Percentiles rank a stretch among this genome's conserved stretches.
phyloP scores from a whole-genome alignment of 257 asterid species.

The Jacaranda mimosifolia region DNA sequence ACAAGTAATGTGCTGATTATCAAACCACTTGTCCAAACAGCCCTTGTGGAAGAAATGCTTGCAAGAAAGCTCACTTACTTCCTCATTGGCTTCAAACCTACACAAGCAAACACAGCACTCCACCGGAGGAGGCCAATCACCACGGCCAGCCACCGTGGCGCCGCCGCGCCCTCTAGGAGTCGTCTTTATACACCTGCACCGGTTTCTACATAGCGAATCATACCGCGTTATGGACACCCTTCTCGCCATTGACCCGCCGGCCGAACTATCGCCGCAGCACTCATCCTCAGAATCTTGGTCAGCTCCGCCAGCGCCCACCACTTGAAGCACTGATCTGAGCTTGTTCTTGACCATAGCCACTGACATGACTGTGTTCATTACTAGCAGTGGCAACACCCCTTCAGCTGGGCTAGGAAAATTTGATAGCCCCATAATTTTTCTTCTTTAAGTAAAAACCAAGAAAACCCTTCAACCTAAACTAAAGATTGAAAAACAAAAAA shows the following conservation, averaged over 20 bases:
- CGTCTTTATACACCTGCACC: constrained; percentile 11
- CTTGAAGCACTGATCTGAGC: constrained; percentile 48
- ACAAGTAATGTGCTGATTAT: constrained; percentile 58
- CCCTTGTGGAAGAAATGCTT: constrained; percentile 72
- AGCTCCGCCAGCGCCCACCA: constrained; percentile 31
- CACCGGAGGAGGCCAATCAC: constrained; percentile 20
- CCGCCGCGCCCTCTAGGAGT: background rate
- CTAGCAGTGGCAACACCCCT: constrained; percentile 55
- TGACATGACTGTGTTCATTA: constrained; percentile 55
- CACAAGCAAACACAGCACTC: constrained; percentile 71
- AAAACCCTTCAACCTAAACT: constrained; percentile 1
- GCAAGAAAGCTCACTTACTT: constrained; percentile 74
- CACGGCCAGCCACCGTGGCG: constrained; percentile 4
- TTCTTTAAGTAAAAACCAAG: background rate
- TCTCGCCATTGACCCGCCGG: constrained; percentile 28
- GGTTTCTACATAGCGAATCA: constrained; percentile 44
- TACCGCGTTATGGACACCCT: constrained; percentile 50
- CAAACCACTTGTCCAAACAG: constrained; percentile 73
- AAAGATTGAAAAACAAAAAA: background rate
- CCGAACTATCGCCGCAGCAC: background rate
- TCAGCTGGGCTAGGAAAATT: constrained; percentile 53
- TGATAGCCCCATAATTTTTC: constrained; percentile 48
- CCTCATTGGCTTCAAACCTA: constrained; percentile 55
- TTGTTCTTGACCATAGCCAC: constrained; percentile 49
- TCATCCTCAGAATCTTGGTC: constrained; percentile 39